phyloP scores from a whole-genome alignment of 1,284 basidiomycete genomes.

The Bjerkandera adusta region DNA sequence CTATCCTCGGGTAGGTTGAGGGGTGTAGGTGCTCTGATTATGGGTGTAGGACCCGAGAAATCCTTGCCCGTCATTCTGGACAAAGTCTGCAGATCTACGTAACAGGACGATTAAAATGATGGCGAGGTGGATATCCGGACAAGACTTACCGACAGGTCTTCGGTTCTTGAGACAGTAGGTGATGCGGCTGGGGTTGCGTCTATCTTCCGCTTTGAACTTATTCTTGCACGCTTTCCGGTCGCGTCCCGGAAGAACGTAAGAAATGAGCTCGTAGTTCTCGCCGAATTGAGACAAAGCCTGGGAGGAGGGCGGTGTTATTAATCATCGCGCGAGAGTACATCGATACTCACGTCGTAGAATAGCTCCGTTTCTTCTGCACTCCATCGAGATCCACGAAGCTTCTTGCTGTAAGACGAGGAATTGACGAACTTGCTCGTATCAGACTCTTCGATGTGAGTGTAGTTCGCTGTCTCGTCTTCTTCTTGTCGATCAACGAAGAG shows the following conservation, averaged over 20 bases:
- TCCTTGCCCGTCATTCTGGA: constrained; percentile 78
- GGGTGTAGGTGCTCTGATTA: constrained; percentile 54
- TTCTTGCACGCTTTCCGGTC: constrained; percentile 87
- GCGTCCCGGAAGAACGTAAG: constrained; percentile 81
- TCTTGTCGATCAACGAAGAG: constrained; percentile 68
- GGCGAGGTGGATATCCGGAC: not conserved
- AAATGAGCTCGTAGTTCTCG: constrained; percentile 90
- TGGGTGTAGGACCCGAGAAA: constrained; percentile 75
- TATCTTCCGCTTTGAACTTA: constrained; percentile 89
- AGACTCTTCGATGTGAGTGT: constrained; percentile 81
- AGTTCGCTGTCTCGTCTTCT: constrained; percentile 62
- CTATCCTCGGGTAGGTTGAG: constrained; percentile 23
- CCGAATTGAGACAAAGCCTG: constrained; percentile 86
- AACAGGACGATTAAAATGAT: constrained; percentile 6
- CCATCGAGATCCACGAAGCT: constrained; percentile 78
- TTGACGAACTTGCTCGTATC: constrained; percentile 84
- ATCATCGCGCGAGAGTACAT: not conserved
- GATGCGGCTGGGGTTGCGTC: constrained; percentile 68
- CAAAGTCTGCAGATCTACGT: constrained; percentile 62
- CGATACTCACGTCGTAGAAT: constrained; percentile 71
- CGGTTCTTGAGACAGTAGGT: constrained; percentile 65
- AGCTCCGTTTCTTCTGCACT: constrained; percentile 82
- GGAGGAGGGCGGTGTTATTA: not conserved
- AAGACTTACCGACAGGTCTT: constrained; percentile 60
- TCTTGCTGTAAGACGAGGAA: constrained; percentile 78